Conservation (phyloP, 139 green algal species). For the Pseudopediastrum boryanum region DNA sequence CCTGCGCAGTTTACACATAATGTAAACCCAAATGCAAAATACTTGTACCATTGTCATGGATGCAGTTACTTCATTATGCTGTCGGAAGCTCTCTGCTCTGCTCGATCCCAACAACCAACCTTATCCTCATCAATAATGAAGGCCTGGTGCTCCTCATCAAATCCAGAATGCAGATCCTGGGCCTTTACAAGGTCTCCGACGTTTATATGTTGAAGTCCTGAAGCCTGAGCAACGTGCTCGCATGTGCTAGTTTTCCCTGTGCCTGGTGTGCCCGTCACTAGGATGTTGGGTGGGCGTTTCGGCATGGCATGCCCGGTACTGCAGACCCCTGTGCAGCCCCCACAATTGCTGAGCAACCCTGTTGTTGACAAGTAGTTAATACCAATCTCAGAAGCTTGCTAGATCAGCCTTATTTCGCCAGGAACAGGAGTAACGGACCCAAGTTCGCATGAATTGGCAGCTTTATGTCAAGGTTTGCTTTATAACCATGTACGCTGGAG, state of each 20-base stretch:
- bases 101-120: slow-evolving; percentile 57
- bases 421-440: too few species aligned
- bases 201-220: slow-evolving; percentile 81
- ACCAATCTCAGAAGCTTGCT: too few species aligned
- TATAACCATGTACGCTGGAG: too few species aligned
- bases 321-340: too few species aligned
- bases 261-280: slow-evolving; percentile 95
- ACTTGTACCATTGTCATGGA: neutral
- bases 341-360: too few species aligned
- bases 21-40: slow-evolving; percentile 6
- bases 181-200: slow-evolving; percentile 87
- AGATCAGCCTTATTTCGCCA: too few species aligned
- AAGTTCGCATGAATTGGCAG: too few species aligned
- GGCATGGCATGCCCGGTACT: too few species aligned
- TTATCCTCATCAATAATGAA: slow-evolving; percentile 97
- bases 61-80: neutral
- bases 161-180: slow-evolving; percentile 79
- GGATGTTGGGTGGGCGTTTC: slow-evolving; percentile 77
- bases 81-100: neutral
- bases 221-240: slow-evolving; percentile 63
- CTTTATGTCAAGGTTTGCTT: too few species aligned
- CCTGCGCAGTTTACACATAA: neutral
- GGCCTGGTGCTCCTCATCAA: slow-evolving; percentile 86
- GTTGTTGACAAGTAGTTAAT: too few species aligned
- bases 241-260: slow-evolving; percentile 55